These are phyloP conservation scores for Fusarium sambucinum DNA, from an alignment of 2,329 filamentous ascomycete species.

Conservation along the genomic window DNA sequence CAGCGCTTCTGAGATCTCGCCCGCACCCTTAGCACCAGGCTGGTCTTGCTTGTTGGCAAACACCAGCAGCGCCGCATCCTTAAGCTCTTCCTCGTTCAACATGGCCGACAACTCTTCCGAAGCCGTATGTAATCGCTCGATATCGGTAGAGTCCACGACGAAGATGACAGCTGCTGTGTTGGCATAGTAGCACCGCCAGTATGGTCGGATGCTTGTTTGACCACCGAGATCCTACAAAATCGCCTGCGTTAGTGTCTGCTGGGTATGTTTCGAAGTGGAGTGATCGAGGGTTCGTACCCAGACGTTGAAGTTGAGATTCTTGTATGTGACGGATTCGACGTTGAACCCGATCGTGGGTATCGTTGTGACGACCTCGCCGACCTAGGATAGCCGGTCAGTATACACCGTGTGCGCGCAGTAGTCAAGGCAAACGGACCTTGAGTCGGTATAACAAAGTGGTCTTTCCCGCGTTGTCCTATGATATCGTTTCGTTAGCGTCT, in stretches of 20 bases:
- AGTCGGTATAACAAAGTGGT: slow-evolving; percentile 96
- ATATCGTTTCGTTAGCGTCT: slow-evolving; percentile 34
- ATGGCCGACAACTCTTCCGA: slow-evolving; percentile 93
- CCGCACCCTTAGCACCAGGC: slow-evolving; percentile 94
- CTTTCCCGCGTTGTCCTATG: slow-evolving; percentile 96
- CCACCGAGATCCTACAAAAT: slow-evolving; percentile 83
- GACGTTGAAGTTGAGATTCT: slow-evolving; percentile 98
- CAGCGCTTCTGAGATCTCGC: slow-evolving; percentile 94
- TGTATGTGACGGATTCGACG: slow-evolving; percentile 98
- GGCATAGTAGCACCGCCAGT: slow-evolving; percentile 99
- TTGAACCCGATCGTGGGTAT: slow-evolving; percentile 99
- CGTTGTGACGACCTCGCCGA: slow-evolving; percentile 98
- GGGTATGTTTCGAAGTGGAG: background rate
- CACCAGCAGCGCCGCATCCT: slow-evolving; percentile 90
- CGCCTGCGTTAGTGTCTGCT: slow-evolving; percentile 19
- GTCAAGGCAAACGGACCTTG: slow-evolving; percentile 70
- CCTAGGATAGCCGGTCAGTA: slow-evolving; percentile 66
- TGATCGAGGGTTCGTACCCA: slow-evolving; percentile 73
- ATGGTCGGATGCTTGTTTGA: slow-evolving; percentile 97
- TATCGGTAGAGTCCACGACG: slow-evolving; percentile 97
- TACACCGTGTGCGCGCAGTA: background rate
- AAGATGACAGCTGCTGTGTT: slow-evolving; percentile 99
- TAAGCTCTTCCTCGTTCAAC: slow-evolving; percentile 96
- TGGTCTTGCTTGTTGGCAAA: slow-evolving; percentile 99
- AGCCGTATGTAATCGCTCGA: slow-evolving; percentile 91